phyloP scores from a whole-genome alignment of 345 rosid species.

The Populus pruinosa region DNA sequence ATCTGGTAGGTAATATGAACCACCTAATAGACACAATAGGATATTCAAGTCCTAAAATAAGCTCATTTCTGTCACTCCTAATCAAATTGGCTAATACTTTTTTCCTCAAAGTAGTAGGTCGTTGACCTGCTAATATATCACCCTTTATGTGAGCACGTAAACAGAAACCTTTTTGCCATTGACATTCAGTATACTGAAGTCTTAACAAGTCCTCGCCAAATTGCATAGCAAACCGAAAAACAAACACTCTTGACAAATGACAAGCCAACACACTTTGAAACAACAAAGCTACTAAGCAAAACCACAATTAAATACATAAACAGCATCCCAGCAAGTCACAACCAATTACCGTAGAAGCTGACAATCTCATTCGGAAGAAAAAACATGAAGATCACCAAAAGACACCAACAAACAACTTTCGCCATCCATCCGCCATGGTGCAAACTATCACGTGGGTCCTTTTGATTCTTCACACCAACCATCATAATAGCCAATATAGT shows the following conservation, averaged over 20 bases:
- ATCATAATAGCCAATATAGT: constrained; percentile 68
- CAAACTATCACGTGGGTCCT: constrained; percentile 91
- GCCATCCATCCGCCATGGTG: constrained; percentile 99
- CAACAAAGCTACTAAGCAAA: background rate
- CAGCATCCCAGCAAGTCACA: background rate
- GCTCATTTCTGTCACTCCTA: background rate
- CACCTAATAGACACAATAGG: background rate
- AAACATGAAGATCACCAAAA: constrained; percentile 87
- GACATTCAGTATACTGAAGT: background rate
- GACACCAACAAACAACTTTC: constrained; percentile 82
- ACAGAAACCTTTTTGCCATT: background rate
- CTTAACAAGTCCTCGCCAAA: background rate
- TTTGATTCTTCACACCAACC: constrained; percentile 91
- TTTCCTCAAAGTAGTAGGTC: background rate
- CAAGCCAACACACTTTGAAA: background rate
- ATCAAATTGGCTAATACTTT: background rate
- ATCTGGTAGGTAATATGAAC: background rate
- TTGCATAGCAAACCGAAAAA: background rate
- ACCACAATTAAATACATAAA: background rate
- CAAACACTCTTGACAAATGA: background rate
- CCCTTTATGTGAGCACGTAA: background rate
- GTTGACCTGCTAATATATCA: background rate
- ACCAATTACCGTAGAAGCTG: constrained; percentile 71
- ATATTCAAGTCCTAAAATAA: background rate
- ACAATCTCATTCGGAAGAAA: constrained; percentile 90